Evolutionary conservation across 129 eudicot species (phyloP).

Genomic region (carrot (Daucus carota)): DH1_v3.0 NC_030386.2:28279001-28279500

Average conservation of each 20-base stretch:
- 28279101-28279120: neutral
- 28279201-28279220: slow-evolving; percentile 12
- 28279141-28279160: slow-evolving; percentile 11
- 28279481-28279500: neutral
- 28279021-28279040: too few species aligned
- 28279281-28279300: slow-evolving; percentile 9
- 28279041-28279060: too few species aligned
- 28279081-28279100: too few species aligned
- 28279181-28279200: slow-evolving; percentile 9
- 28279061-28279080: too few species aligned
- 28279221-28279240: slow-evolving; percentile 2
- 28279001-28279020: too few species aligned
- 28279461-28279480: neutral
- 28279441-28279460: neutral
- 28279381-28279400: neutral
- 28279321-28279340: slow-evolving; percentile 14
- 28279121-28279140: neutral
- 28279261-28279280: slow-evolving; percentile 11
- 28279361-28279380: neutral
- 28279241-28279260: slow-evolving; percentile 7
- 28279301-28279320: slow-evolving; percentile 6
- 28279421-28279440: neutral
- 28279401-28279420: neutral
- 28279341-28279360: slow-evolving; percentile 9
- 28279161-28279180: slow-evolving; percentile 10